Evolutionary conservation across 805 yeast species (phyloP), one percentile per base, ranked within the genome.

Genomic region (Candida pseudoglaebosa): DNA sequence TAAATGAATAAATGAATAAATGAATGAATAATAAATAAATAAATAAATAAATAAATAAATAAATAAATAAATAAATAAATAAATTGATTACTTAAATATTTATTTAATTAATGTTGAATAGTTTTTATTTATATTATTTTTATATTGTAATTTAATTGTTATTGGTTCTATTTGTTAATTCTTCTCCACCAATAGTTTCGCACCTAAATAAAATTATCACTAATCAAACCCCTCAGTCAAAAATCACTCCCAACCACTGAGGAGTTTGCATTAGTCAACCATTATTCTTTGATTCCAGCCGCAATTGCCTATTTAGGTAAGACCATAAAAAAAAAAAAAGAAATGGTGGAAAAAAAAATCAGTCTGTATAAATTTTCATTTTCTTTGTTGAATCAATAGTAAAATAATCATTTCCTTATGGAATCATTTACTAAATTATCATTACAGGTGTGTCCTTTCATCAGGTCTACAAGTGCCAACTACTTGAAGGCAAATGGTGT

Each of bases 401-500:
- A 10, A 10, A 13, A 26, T 26, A 26, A 10, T 22, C 8, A 19
- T 12, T 26, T 30, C 34, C 39, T 29, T 17, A 89, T 89, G 97
- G 97, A 89, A 58, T 61, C 86, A 18, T 61, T 87, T 37, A 78
- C 90, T 30, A 80, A 82, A 53, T 82, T 82, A 45, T 84, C 96
- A 16, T 73, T 82, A 66, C 74, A 70, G 48, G 77, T 84, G 37
- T 90, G 97, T 59, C 97, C 97, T 16, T 90, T 86, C 61, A 78
- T 90, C 53, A 77, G 77, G 55, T 61, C 79, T 17, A 70, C 79
- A 17, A 71, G 85, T 4, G 67, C 82, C 15, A 67, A 77, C 36
- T 71, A 82, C 12, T 67, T 87, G 56, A 78, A 83, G 52, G 67
- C 73, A 34, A 53, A 63, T 32, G 77, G 76, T 46, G 96, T 95